A percentile compares a stretch with the other conserved stretches of the same genome.
Conservation (phyloP, 768 basidiomycete species). For the Mycena sanguinolenta region DNA sequence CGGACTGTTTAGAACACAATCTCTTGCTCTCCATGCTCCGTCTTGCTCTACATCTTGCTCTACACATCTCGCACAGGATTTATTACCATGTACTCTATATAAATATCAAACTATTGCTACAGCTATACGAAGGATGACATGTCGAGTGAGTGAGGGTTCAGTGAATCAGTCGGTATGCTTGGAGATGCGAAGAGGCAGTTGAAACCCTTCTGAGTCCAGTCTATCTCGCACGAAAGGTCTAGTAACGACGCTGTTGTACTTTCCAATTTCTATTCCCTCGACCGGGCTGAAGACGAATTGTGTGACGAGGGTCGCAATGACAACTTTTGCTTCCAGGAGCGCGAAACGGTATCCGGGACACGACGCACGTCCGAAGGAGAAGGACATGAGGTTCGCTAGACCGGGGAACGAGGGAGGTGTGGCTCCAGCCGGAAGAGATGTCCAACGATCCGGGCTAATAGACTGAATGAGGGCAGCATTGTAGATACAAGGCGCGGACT, state of each 20-base stretch:
- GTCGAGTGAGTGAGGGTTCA: conserved; percentile 2
- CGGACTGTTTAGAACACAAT: too few species aligned
- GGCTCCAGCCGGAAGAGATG: conserved; percentile 51
- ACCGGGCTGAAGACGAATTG: conserved; percentile 61
- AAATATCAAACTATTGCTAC: conserved; percentile 34
- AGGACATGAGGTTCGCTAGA: conserved; percentile 65
- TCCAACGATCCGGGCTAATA: conserved; percentile 69
- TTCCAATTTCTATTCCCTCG: conserved; percentile 55
- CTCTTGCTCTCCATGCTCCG: too few species aligned
- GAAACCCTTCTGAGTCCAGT: conserved; percentile 51
- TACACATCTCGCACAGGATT: background rate
- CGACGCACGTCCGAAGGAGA: conserved; percentile 64
- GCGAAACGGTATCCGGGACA: conserved; percentile 66
- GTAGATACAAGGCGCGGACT: conserved; percentile 36
- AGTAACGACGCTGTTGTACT: conserved; percentile 64
- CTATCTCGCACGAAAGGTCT: conserved; percentile 61
- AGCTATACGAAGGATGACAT: conserved; percentile 10
- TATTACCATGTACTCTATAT: conserved; percentile 18
- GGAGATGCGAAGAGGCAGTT: conserved; percentile 54
- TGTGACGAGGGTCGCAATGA: conserved; percentile 60
- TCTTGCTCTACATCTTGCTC: background rate
- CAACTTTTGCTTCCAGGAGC: conserved; percentile 63
- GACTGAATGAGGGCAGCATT: conserved; percentile 18
- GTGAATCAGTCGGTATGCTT: conserved; percentile 32
- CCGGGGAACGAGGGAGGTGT: conserved; percentile 58